Conservation (phyloP, 768 basidiomycete genomes). For the Agrocybe pediades region DNA sequence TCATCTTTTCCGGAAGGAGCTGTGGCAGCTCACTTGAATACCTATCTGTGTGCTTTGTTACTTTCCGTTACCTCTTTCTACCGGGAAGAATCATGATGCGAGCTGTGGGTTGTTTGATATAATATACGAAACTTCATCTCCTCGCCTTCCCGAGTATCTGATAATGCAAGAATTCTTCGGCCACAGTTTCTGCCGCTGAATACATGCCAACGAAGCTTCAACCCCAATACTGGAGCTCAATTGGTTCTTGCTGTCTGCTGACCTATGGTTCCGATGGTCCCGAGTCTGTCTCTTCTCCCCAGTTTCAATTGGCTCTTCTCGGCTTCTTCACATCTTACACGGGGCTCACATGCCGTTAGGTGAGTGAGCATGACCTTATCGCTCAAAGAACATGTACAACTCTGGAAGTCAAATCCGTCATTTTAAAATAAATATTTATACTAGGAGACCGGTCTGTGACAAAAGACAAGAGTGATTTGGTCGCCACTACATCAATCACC, state of each 20-base stretch:
- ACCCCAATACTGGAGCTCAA: too few relatives aligned
- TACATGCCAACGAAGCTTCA: not conserved
- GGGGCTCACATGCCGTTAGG: not conserved
- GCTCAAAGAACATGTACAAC: not conserved
- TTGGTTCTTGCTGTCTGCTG: not conserved
- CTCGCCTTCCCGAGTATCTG: not conserved
- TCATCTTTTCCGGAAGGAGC: slow-evolving; percentile 2
- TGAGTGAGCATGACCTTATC: not conserved
- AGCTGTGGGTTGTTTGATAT: not conserved
- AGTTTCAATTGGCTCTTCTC: not conserved
- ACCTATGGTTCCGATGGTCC: not conserved
- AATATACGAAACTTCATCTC: not conserved
- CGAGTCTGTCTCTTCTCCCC: not conserved
- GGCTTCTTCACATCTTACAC: not conserved
- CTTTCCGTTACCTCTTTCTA: not conserved
- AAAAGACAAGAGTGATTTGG: too few relatives aligned
- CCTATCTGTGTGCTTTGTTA: not conserved
- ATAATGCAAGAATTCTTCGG: not conserved
- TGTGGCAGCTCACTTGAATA: slow-evolving; percentile 10
- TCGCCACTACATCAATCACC: too few relatives aligned
- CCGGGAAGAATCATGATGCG: not conserved
- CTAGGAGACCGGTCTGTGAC: too few relatives aligned
- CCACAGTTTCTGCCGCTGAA: not conserved
- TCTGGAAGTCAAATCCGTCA: not conserved
- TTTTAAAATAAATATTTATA: too few relatives aligned